Evolutionary conservation across 306 rosid species (phyloP), one percentile per base, ranked within the genome.

Genomic region (Medicago ruthenica): DNA sequence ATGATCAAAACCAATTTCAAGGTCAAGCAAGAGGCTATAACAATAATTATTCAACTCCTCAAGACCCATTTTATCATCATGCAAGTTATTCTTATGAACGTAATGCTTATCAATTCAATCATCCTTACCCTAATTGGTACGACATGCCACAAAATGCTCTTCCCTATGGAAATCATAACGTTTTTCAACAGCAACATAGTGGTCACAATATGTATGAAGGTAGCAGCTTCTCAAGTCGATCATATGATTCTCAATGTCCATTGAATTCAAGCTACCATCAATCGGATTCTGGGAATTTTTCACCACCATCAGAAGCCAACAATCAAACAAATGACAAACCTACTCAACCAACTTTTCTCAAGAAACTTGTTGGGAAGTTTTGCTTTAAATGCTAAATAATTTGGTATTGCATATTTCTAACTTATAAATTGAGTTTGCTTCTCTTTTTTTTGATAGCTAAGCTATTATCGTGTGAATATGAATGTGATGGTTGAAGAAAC

Each of bases 401-500:
- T 45, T 45, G 51, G n/a, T 45, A 12, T 45, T 45, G 13, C n/a
- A 45, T 45, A 3, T 45, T 12, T 45, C 51, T 45, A 4, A 12
- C 50, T 44, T 45, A 13, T 45, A 45, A 45, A 12, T 42, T 12
- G 16, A 45, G 6, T 45, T 45, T 45, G 51, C 51, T 45, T 12
- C 14, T 45, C 14, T 12, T 4, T 11, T 9, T 1, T 45, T 45
- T 45, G 1, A 45, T 13, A 45, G 5, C 7, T 0, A 45, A 45
- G 51, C 4, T 12, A 44, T 44, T 12, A n/a, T 44, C 13, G 1
- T 3, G n/a, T 45, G 51, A 21, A 21, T 71, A 75, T 22, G 78
- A 76, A 57, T 59, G 74, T 81, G 80, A 62, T 45, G 82, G 76
- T 72, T 64, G 18, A 66, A 57, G 42, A 73, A 63, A 27, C 53